Percentiles rank a stretch among this genome's conserved stretches.
Conservation (phyloP, 2,329 filamentous ascomycete species). For the Pestalotiopsis fici region DNA sequence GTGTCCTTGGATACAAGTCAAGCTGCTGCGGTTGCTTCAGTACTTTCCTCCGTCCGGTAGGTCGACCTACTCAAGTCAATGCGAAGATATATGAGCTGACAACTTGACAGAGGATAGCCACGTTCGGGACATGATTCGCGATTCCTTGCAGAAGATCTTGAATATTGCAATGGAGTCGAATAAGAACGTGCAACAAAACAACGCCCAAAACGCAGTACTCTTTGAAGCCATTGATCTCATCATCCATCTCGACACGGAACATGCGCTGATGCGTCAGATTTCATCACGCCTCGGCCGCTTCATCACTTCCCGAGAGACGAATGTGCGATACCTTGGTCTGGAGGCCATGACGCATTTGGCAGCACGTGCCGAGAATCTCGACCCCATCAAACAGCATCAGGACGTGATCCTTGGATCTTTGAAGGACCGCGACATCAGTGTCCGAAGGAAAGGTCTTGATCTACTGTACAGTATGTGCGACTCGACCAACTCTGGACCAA, state of each 20-base stretch:
- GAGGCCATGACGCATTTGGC: constrained; percentile 99
- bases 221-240: constrained; percentile 99
- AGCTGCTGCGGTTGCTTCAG: constrained; percentile 86
- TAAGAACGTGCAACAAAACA: constrained; percentile 99
- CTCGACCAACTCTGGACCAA: constrained; percentile 86
- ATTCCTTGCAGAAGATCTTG: constrained; percentile 88
- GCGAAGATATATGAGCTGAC: constrained; percentile 19
- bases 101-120: constrained; percentile 76
- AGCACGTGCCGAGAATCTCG: constrained; percentile 87
- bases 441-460: constrained; percentile 92
- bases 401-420: constrained; percentile 93
- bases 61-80: constrained; percentile 23
- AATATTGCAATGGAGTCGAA: constrained; percentile 89
- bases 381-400: constrained; percentile 97
- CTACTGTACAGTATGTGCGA: constrained; percentile 99
- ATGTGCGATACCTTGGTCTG: constrained; percentile 91
- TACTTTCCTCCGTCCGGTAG: constrained; percentile 93
- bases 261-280: constrained; percentile 93
- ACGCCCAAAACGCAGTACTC: constrained; percentile 94
- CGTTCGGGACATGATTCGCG: constrained; percentile 86
- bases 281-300: constrained; percentile 89
- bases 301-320: constrained; percentile 95
- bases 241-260: constrained; percentile 95
- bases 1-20: constrained; percentile 97
- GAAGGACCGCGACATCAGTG: constrained; percentile 94